Base-by-base conservation (phyloP, 2,329 filamentous ascomycete species). In the Shiraia bambusicola region DNA sequence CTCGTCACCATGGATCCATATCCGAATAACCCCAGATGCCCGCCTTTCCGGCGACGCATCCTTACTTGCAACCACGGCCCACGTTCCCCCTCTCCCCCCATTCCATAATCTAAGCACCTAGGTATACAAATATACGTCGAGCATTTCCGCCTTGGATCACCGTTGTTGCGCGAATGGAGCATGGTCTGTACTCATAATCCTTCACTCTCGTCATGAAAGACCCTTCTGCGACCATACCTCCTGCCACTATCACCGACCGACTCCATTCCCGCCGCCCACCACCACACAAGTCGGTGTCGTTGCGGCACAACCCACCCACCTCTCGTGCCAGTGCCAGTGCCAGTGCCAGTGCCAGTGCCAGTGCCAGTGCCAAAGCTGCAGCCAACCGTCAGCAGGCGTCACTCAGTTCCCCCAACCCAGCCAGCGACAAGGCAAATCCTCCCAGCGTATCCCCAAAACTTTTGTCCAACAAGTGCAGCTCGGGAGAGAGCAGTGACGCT, bases 401-500 rank as follows among this genome's bases (percentile, higher is more conserved):
- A 7, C 44, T 47, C 26, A 57, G 52, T 45, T 63, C 63, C 10
- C 58, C 52, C 26, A 58, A 47, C 17, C 51, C 56, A n/a, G 54
- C 61, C 9, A 67, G 62, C 47, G 59, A 67, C 54, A 56, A 54
- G 39, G 65, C 61, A 28, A 69, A 69, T 37, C 70, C 71, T 7
- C 69, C 70, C 0, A 72, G 66, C 40, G 47, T 67, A 25, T 69
- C 67, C 15, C 65, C 70, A 6, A 54, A 52, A 25, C 41, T 59
- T 15, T 30, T 47, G 25, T 50, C 55, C 47, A 48, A 67, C 59
- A 70, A 70, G 50, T 52, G 67, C 40, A 75, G 72, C 45, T 76
- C 74, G 1, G 72, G 72, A 12, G 74, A 76, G 57, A 76, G 73
- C 58, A 76, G 74, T 52, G 75, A 76, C 48, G 73, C 72, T 2